Conservation (phyloP, 2,329 filamentous ascomycete genomes). For the Venturia pyrina region DNA sequence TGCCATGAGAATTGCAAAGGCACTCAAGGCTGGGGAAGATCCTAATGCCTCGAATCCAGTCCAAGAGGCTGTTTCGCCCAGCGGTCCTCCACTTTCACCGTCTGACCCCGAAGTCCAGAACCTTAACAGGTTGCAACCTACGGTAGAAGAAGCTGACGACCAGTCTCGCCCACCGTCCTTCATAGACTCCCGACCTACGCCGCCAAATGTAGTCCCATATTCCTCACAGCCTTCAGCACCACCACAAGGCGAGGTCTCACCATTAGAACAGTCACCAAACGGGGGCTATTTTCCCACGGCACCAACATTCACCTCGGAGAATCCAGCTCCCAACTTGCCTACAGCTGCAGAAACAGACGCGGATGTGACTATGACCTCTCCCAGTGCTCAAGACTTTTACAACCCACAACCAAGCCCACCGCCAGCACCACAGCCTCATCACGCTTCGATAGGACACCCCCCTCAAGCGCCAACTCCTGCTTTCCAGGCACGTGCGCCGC, state of each 20-base stretch:
- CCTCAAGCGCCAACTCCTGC: constrained; percentile 12
- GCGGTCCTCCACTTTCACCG: constrained; percentile 44
- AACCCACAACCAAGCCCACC: constrained; percentile 8
- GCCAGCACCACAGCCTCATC: constrained; percentile 11
- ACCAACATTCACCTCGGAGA: constrained; percentile 34
- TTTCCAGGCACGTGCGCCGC: constrained; percentile 22
- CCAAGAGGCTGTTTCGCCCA: constrained; percentile 40
- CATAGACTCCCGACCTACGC: constrained; percentile 20
- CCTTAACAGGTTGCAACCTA: constrained; percentile 39
- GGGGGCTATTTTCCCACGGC: constrained; percentile 52
- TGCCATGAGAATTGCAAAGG: constrained; percentile 79
- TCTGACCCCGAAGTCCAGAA: constrained; percentile 55
- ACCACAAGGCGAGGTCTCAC: constrained; percentile 37
- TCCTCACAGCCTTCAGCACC: constrained; percentile 16
- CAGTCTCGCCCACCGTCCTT: constrained; percentile 39
- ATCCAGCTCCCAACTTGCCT: constrained; percentile 24
- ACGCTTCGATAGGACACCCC: background rate
- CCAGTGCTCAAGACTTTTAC: constrained; percentile 16
- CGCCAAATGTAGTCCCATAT: constrained; percentile 34
- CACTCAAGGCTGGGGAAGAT: constrained; percentile 81
- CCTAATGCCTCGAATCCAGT: constrained; percentile 85
- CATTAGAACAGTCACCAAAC: constrained; percentile 38
- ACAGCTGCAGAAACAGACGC: constrained; percentile 19
- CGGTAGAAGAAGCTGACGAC: constrained; percentile 51
- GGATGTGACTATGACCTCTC: constrained; percentile 8